Evolutionary conservation across 2,329 filamentous ascomycete species (phyloP), one percentile per base, ranked within the genome.

Genomic region (Diaporthe aspalathi): DNA sequence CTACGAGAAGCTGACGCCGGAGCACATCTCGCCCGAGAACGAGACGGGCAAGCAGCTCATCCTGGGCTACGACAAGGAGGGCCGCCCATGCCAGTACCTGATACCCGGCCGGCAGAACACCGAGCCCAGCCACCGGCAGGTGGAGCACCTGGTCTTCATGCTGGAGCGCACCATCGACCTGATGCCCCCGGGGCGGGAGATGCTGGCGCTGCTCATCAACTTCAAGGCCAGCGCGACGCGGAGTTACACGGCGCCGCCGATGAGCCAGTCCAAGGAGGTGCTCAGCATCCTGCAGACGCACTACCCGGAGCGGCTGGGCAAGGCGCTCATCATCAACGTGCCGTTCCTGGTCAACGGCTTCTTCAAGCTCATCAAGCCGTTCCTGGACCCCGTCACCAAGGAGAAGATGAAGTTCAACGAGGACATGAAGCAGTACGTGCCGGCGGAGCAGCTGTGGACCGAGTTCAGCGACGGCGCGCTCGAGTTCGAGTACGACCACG

Each of bases 361-460:
- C 87, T 97, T 98, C 88, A 98, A 97, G 83, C 85, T 98, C 77
- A 95, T 99, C 83, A 94, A 91, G 5, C 94, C 95, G 49, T 98
- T 99, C 83, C 97, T 99, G 83, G 96, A 99, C 82, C 96, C 96
- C 9, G 85, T 95, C 77, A 99, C 96, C 12, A 91, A 93, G 71
- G 91, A 96, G 78, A 99, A 99, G 86, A 91, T 99, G 84, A 97
- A 96, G 84, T 98, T 97, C 87, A 98, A 98, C 85, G 94, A 97
- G 81, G 93, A 97, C 79, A 91, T 97, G 85, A 88, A 87, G 76
- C 86, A 93, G 75, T 94, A 94, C 80, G 92, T 99, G 24, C 94
- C 94, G 6, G 82, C 90, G 9, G 87, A 91, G 77, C 95, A 98
- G 80, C 89, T 99, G 67, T 93, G 94, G 91, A 92, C 90, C 77